phyloP scores from a whole-genome alignment of 139 green algal species.

The Penium margaritaceum region DNA sequence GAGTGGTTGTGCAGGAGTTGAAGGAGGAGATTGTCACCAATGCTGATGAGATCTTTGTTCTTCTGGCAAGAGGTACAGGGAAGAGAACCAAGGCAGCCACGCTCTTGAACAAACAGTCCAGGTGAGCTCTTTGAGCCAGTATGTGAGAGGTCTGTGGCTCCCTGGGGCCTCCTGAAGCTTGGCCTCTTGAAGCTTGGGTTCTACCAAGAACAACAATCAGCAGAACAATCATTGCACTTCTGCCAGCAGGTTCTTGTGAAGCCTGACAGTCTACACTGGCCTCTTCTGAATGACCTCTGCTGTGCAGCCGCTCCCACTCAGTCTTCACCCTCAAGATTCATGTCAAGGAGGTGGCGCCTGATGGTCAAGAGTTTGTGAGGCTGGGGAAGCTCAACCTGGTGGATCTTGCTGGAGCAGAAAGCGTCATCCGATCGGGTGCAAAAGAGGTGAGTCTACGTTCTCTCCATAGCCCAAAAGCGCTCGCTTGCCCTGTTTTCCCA shows the following conservation, averaged over 20 bases:
- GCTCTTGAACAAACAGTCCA: conserved; percentile 93
- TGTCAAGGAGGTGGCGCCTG: conserved; percentile 74
- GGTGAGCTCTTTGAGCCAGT: too few relatives aligned
- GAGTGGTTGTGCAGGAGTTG: conserved; percentile 78
- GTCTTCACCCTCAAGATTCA: conserved; percentile 83
- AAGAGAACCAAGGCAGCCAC: conserved; percentile 88
- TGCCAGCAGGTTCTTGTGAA: too few relatives aligned
- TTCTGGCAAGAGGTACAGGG: conserved; percentile 80
- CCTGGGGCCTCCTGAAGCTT: too few relatives aligned
- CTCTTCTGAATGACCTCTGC: not conserved
- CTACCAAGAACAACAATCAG: too few relatives aligned
- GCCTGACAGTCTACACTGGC: too few relatives aligned
- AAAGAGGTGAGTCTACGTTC: conserved; percentile 65
- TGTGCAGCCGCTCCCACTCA: conserved; percentile 72
- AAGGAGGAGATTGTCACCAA: conserved; percentile 87
- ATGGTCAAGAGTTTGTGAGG: conserved; percentile 95
- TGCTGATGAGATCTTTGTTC: conserved; percentile 73
- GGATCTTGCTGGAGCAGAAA: conserved; percentile 91
- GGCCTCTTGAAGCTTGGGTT: too few relatives aligned
- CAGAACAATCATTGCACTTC: too few relatives aligned
- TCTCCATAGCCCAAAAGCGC: too few relatives aligned
- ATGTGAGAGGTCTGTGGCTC: too few relatives aligned
- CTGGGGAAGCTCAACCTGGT: conserved; percentile 97
- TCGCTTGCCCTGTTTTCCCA: too few relatives aligned
- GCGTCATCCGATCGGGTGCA: conserved; percentile 81